phyloP scores from a whole-genome alignment of 208 protist genomes.

The Acanthamoeba sp. region DNA sequence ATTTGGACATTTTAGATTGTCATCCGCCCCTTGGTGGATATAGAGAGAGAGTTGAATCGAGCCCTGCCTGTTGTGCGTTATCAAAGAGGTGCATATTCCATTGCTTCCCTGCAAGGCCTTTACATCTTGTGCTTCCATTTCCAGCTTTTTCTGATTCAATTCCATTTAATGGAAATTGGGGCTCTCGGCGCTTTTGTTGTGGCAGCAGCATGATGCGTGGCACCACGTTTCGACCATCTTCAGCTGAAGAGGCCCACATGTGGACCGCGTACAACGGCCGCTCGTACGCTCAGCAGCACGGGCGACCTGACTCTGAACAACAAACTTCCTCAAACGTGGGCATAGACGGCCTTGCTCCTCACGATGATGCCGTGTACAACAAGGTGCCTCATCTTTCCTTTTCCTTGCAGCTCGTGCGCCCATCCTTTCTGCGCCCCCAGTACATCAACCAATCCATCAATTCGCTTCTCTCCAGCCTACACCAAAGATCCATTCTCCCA shows the following conservation, averaged over 20 bases:
- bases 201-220: slow-evolving; percentile 33
- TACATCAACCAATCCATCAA: neutral
- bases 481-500: neutral
- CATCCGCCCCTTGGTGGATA: neutral
- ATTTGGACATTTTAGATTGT: neutral
- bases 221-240: neutral
- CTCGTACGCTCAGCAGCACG: neutral
- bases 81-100: too few species aligned
- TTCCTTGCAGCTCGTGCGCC: neutral
- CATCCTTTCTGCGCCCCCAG: neutral
- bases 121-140: neutral
- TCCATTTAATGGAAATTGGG: neutral
- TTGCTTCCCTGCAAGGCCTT: too few species aligned
- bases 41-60: too few species aligned
- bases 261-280: neutral
- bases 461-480: neutral
- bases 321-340: neutral
- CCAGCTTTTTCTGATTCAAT: slow-evolving; percentile 2
- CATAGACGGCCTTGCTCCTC: slow-evolving; percentile 15
- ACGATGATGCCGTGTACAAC: slow-evolving; percentile 21
- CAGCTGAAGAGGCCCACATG: neutral
- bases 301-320: neutral
- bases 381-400: neutral
- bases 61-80: neutral
- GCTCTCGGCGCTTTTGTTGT: neutral